Conservation (phyloP, 225 moss, liverwort and hornwort species). For the Polytrichum formosum region DNA sequence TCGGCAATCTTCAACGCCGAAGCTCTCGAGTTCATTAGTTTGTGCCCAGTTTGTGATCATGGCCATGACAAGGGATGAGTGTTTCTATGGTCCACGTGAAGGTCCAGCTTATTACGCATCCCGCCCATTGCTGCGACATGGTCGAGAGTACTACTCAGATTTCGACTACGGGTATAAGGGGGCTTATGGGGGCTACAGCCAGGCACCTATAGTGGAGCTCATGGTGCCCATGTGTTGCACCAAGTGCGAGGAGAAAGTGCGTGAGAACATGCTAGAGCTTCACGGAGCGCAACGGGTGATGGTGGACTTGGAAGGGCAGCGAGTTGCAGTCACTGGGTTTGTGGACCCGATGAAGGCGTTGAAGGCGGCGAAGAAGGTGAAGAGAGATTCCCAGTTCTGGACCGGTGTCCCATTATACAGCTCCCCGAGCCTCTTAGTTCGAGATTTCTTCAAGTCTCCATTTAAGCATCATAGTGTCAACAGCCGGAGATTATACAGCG, state of each 20-base stretch:
- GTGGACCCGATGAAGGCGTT: conserved; percentile 31
- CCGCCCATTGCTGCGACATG: too few species aligned
- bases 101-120: too few species aligned
- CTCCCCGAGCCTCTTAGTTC: not conserved
- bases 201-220: conserved; percentile 27
- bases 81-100: too few species aligned
- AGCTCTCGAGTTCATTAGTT: too few species aligned
- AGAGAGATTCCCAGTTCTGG: conserved; percentile 16
- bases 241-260: conserved; percentile 49
- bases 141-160: too few species aligned
- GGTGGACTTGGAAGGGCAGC: conserved; percentile 21
- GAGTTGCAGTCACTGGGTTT: conserved; percentile 36
- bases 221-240: conserved; percentile 49
- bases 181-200: not conserved
- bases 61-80: too few species aligned
- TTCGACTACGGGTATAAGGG: too few species aligned
- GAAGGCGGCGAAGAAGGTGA: conserved; percentile 38
- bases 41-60: too few species aligned
- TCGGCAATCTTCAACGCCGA: too few species aligned
- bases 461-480: not conserved
- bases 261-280: conserved; percentile 35
- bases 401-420: not conserved
- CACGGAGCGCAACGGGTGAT: conserved; percentile 29
- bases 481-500: not conserved
- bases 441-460: not conserved